A percentile compares a stretch with the other conserved stretches of the same genome.
Evolutionary conservation across 805 yeast genomes (phyloP).

Genomic region (Ascoidea asiatica): DNA sequence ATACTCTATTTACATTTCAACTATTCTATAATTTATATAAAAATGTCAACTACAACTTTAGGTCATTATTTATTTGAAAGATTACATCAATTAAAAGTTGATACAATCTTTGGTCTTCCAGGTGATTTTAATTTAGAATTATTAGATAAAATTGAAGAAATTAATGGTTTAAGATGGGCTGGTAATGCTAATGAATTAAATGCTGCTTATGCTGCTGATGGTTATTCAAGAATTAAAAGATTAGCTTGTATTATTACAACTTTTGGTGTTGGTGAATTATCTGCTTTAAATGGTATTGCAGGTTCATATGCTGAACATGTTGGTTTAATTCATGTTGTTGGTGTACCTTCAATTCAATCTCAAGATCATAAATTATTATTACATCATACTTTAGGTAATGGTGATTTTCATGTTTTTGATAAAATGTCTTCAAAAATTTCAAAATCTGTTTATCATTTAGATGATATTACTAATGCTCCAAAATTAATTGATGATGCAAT

Average conservation of each 20-base stretch:
- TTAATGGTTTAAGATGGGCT: conserved; percentile 71
- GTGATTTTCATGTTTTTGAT: conserved; percentile 53
- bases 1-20: too few species aligned
- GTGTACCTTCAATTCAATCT: conserved; percentile 43
- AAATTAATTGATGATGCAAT: conserved; percentile 60
- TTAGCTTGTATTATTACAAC: conserved; percentile 46
- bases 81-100: conserved; percentile 55
- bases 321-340: conserved; percentile 76
- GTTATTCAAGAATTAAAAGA: conserved; percentile 74
- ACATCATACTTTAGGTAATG: conserved; percentile 26
- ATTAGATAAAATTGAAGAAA: conserved; percentile 61
- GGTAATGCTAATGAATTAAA: conserved; percentile 86
- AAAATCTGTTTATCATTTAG: conserved; percentile 39
- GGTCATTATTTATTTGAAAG: conserved; percentile 74
- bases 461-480: conserved; percentile 31
- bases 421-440: conserved; percentile 46
- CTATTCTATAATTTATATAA: too few species aligned
- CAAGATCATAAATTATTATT: conserved; percentile 54
- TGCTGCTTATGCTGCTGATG: conserved; percentile 88
- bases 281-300: conserved; percentile 70
- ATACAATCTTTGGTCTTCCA: conserved; percentile 68
- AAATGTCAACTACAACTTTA: conserved; percentile 33
- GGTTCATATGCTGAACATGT: conserved; percentile 77
- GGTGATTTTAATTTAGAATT: conserved; percentile 71
- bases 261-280: conserved; percentile 82